These are phyloP conservation scores for Hypericum androsaemum DNA, from an alignment of 345 rosid genomes.

Conservation along the genomic window DNA sequence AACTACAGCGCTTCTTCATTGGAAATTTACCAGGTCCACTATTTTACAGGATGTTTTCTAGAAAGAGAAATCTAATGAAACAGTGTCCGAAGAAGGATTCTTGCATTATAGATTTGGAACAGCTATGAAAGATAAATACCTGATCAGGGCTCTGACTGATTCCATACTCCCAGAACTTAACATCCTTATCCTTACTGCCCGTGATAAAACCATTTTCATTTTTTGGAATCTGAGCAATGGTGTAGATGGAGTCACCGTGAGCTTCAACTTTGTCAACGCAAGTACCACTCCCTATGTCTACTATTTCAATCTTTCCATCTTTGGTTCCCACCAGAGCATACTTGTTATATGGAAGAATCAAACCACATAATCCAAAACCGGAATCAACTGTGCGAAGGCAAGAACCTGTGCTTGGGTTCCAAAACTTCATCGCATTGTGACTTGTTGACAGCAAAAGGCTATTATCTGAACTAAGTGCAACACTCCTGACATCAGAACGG, in stretches of 20 bases:
- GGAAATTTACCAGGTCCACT: too few relatives aligned
- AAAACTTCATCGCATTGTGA: conserved; percentile 78
- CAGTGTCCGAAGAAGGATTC: background rate
- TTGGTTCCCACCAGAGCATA: conserved; percentile 93
- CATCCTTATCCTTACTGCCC: conserved; percentile 90
- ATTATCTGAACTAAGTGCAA: conserved; percentile 80
- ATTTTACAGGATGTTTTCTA: too few relatives aligned
- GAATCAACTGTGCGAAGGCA: conserved; percentile 88
- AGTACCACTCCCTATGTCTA: conserved; percentile 81
- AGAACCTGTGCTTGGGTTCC: conserved; percentile 96
- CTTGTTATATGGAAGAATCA: conserved; percentile 70
- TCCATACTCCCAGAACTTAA: conserved; percentile 87
- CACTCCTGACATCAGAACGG: conserved; percentile 88
- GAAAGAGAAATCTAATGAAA: background rate
- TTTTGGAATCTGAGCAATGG: conserved; percentile 62
- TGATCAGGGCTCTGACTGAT: conserved; percentile 57
- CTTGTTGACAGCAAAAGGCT: conserved; percentile 89
- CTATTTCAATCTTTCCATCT: conserved; percentile 65
- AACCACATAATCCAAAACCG: conserved; percentile 87
- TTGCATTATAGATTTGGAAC: conserved; percentile 1
- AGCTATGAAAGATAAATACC: conserved; percentile 21
- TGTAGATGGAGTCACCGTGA: conserved; percentile 74
- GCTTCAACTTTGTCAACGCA: conserved; percentile 63
- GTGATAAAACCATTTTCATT: conserved; percentile 74
- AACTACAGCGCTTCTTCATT: too few relatives aligned